Base-by-base conservation (phyloP, 139 green algal genomes). In the Trebouxia sp. region DNA sequence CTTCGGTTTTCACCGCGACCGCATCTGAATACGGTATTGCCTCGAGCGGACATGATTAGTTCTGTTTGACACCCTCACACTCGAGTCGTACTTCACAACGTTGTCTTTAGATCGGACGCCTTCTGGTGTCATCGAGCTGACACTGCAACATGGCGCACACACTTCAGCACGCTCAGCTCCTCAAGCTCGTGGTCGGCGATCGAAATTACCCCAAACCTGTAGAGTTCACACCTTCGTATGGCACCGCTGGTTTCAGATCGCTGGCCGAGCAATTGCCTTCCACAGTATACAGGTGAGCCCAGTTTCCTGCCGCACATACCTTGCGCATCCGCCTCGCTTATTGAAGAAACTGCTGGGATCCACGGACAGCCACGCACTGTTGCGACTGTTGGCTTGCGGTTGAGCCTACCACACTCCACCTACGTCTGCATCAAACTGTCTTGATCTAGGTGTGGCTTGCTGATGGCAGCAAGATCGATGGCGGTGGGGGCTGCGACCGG, bases 241-340 rank as follows among this genome's bases (percentile, higher is more conserved):
- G 96, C 37, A 99, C 96, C 0, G 96, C 96, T 6, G 96, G 96
- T 17, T 99, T 98, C 76, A 89, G 96, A 0, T 81, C 89, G 3
- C 43, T 86, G 9, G 95, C 92, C 0, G 76, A 82, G 0, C 48
- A 94, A 20, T 87, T 98, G 11, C 72, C 75, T n/a, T 96, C 89
- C 2, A 98, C 94, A 0, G 83, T 98, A 0, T 97, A 98, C 62
- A 86, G 96, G 42, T 95, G 80, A 10, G 56, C 8, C 17, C 38
- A 62, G 35, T 38, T 37, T 55, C 9, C 17, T 65, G 32, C 26
- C 53, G 55, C 50, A 43, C 41, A 35, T 14, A 53, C 20, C 47
- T 53, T 6, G 47, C 47, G 14, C 47, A 1, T 53, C 47, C 47
- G n/a, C n/a, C n/a, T n/a, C n/a, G n/a, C n/a, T n/a, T n/a, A n/a